These are phyloP conservation scores for Plasmodium chabaudi DNA, from an alignment of 169 alveolate genomes.

Conservation along the genomic window DNA sequence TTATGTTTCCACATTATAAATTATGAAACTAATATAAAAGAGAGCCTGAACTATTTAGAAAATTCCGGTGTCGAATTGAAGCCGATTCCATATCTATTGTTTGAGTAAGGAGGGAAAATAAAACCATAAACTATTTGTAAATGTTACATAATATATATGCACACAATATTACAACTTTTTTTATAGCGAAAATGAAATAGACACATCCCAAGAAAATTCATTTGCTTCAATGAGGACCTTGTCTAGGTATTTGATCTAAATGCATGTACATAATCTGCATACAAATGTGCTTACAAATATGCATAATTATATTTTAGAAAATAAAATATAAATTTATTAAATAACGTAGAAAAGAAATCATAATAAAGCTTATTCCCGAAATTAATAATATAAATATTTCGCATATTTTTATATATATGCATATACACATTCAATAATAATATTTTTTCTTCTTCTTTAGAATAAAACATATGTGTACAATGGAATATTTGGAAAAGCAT, in stretches of 20 bases:
- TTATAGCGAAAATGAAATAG: constrained; percentile 65
- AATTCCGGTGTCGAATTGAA: constrained; percentile 10
- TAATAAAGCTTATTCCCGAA: too few relatives aligned
- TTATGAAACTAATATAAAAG: constrained; percentile 41
- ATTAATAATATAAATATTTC: too few relatives aligned
- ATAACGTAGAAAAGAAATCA: too few relatives aligned
- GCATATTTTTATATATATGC: background rate
- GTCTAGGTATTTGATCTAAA: constrained; percentile 46
- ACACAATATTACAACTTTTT: background rate
- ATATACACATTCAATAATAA: background rate
- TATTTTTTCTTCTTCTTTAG: constrained; percentile 14
- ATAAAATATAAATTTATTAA: background rate
- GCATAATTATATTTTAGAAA: background rate
- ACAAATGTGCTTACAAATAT: background rate
- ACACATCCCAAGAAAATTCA: constrained; percentile 69
- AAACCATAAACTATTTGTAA: background rate
- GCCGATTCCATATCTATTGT: constrained; percentile 46
- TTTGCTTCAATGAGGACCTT: constrained; percentile 74
- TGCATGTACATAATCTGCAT: background rate
- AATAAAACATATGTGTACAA: constrained; percentile 72
- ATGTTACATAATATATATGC: too few relatives aligned
- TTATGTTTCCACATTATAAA: constrained; percentile 57
- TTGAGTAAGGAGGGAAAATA: constrained; percentile 26
- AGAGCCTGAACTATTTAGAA: constrained; percentile 32
- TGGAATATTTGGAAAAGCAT: constrained; percentile 58